Evolutionary conservation across 768 basidiomycete species (phyloP).

Genomic region (Porphyrellus cyaneotinctus): DNA sequence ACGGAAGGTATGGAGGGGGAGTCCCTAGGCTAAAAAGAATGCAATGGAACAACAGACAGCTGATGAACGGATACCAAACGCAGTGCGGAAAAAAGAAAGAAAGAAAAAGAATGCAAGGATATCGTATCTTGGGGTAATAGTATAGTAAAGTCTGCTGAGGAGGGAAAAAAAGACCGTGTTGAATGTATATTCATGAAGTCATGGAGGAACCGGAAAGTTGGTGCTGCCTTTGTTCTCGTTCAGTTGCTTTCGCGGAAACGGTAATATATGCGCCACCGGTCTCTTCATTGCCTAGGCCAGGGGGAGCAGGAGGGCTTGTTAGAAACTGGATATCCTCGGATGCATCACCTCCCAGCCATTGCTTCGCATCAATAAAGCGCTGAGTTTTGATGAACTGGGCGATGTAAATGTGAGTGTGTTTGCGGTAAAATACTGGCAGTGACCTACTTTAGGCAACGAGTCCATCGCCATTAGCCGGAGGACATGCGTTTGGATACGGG

Average conservation of each 20-base stretch:
- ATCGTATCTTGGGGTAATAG: slow-evolving; percentile 27
- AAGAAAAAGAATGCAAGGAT: slow-evolving; percentile 22
- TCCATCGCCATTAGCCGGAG: slow-evolving; percentile 98
- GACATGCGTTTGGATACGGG: slow-evolving; percentile 94
- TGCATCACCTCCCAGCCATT: slow-evolving; percentile 75
- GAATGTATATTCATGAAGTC: slow-evolving; percentile 26
- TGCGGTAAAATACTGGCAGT: not conserved
- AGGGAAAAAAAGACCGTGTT: slow-evolving; percentile 12
- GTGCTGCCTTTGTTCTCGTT: slow-evolving; percentile 45
- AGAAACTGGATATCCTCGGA: slow-evolving; percentile 57
- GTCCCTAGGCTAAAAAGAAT: slow-evolving; percentile 16
- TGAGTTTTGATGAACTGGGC: slow-evolving; percentile 83
- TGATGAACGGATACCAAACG: slow-evolving; percentile 23
- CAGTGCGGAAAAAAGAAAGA: slow-evolving; percentile 6
- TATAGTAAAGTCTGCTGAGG: slow-evolving; percentile 21
- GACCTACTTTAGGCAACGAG: slow-evolving; percentile 88
- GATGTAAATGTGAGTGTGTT: slow-evolving; percentile 8
- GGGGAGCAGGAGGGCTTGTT: slow-evolving; percentile 59
- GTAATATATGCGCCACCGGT: slow-evolving; percentile 84
- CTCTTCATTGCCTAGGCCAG: slow-evolving; percentile 67
- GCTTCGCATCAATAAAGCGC: slow-evolving; percentile 73
- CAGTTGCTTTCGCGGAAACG: slow-evolving; percentile 74
- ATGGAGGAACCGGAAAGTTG: slow-evolving; percentile 25
- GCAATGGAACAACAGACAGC: slow-evolving; percentile 21
- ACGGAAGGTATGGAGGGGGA: slow-evolving; percentile 27